Conservation (phyloP, 1,139 yeast species). For the Zygosaccharomyces sapae region DNA sequence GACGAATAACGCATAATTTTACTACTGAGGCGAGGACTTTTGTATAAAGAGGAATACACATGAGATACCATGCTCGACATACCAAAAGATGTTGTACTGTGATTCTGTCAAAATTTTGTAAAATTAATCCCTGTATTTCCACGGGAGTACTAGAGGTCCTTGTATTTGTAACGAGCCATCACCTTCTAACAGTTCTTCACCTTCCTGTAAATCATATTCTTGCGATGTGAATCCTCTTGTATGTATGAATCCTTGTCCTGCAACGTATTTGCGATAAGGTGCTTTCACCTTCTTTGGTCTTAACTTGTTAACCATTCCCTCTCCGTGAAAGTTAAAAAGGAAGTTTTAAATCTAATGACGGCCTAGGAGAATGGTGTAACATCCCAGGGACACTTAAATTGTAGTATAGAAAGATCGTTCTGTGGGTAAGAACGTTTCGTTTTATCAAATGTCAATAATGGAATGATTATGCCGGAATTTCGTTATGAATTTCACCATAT, state of each 20-base stretch:
- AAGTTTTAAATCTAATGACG: background rate
- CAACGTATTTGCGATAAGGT: conserved; percentile 74
- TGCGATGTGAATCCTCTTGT: conserved; percentile 23
- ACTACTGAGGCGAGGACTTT: conserved; percentile 57
- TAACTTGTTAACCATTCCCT: conserved; percentile 71
- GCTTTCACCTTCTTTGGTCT: conserved; percentile 77
- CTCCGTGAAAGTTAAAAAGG: conserved; percentile 2
- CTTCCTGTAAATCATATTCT: conserved; percentile 6
- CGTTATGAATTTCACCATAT: background rate
- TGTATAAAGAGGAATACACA: conserved; percentile 61
- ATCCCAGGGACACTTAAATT: conserved; percentile 3
- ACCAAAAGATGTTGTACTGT: conserved; percentile 56
- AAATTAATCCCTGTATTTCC: conserved; percentile 56
- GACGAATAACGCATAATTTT: conserved; percentile 70
- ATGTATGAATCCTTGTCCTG: conserved; percentile 47
- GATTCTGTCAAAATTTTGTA: conserved; percentile 42
- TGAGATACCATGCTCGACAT: conserved; percentile 54
- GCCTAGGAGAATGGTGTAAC: conserved; percentile 6
- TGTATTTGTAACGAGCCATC: conserved; percentile 13
- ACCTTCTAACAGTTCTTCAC: conserved; percentile 4
- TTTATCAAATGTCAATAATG: background rate
- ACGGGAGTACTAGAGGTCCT: conserved; percentile 34
- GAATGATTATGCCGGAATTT: background rate
- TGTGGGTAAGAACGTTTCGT: background rate
- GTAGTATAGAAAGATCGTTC: background rate